A percentile compares a stretch with the other conserved stretches of the same genome.
These are phyloP conservation scores for Plantago rigida DNA, from an alignment of 305 asterid genomes.

Conservation along the genomic window DNA sequence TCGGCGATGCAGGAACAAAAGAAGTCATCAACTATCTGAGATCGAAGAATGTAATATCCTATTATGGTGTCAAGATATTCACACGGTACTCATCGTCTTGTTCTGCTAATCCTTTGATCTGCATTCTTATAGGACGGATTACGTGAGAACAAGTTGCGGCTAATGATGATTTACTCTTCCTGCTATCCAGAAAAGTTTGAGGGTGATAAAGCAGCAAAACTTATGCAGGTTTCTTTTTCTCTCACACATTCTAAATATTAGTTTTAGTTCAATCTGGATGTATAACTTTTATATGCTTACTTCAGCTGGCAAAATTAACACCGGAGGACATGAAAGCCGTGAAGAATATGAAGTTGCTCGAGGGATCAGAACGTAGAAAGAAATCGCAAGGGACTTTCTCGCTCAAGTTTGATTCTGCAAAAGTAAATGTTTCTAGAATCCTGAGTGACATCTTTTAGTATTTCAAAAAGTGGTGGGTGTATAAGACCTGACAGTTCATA, in stretches of 20 bases:
- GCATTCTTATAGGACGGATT: conserved; percentile 44
- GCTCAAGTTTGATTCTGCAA: conserved; percentile 78
- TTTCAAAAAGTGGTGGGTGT: conserved; percentile 9
- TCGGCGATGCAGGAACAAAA: conserved; percentile 97
- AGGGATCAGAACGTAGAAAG: conserved; percentile 54
- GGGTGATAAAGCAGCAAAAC: conserved; percentile 79
- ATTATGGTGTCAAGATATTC: conserved; percentile 15
- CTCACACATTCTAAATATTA: conserved; percentile 4
- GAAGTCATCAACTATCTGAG: conserved; percentile 73
- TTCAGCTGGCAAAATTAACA: conserved; percentile 81
- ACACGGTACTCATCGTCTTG: conserved; percentile 10
- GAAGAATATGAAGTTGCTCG: conserved; percentile 74
- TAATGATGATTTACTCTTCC: conserved; percentile 77
- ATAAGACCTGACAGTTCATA: conserved; percentile 32
- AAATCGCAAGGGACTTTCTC: conserved; percentile 60
- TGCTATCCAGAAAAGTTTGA: conserved; percentile 93
- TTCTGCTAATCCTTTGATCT: conserved; percentile 17
- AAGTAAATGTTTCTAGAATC: conserved; percentile 40
- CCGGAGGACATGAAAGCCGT: conserved; percentile 79
- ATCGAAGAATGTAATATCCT: conserved; percentile 48
- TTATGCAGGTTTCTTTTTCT: conserved; percentile 71
- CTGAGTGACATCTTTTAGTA: neutral
- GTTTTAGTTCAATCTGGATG: conserved; percentile 15
- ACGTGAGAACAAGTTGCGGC: conserved; percentile 66
- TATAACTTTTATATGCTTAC: conserved; percentile 20